phyloP scores from a whole-genome alignment of 1,284 basidiomycete genomes.

The Fomitiporia mediterranea region DNA sequence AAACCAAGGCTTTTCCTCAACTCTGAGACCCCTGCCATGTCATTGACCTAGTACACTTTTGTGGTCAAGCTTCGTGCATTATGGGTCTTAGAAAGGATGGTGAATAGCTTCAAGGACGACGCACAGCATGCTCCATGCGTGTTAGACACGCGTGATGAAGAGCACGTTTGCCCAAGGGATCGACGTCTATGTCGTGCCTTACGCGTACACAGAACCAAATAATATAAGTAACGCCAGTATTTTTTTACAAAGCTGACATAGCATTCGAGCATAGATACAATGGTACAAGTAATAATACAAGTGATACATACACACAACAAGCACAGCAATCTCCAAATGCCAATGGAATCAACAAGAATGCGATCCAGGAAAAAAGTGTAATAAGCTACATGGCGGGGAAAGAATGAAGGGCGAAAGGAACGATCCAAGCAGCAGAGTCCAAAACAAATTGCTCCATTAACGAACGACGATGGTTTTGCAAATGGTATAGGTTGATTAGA shows the following conservation, averaged over 20 bases:
- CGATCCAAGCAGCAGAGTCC: not conserved
- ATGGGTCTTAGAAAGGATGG: not conserved
- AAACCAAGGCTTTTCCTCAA: constrained; percentile 1
- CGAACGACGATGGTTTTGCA: not conserved
- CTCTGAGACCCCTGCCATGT: constrained; percentile 9
- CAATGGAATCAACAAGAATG: not conserved
- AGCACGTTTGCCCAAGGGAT: not conserved
- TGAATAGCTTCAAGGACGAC: not conserved
- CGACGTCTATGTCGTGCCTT: not conserved
- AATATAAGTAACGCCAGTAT: too few species aligned
- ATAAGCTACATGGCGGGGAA: too few species aligned
- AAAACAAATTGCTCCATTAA: not conserved
- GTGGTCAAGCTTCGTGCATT: not conserved
- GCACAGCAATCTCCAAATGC: not conserved
- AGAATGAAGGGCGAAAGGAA: too few species aligned
- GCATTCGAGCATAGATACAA: too few species aligned
- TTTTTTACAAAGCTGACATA: too few species aligned
- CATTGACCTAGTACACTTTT: not conserved
- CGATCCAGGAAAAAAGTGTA: too few species aligned
- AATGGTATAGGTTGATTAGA: not conserved
- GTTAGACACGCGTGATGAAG: not conserved
- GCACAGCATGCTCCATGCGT: too few species aligned
- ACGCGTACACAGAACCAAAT: not conserved
- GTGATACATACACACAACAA: not conserved
- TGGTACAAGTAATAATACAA: not conserved